These are phyloP conservation scores for Dendrobium chrysotoxum DNA, from an alignment of 106 monocot genomes.

Conservation along the genomic window DNA sequence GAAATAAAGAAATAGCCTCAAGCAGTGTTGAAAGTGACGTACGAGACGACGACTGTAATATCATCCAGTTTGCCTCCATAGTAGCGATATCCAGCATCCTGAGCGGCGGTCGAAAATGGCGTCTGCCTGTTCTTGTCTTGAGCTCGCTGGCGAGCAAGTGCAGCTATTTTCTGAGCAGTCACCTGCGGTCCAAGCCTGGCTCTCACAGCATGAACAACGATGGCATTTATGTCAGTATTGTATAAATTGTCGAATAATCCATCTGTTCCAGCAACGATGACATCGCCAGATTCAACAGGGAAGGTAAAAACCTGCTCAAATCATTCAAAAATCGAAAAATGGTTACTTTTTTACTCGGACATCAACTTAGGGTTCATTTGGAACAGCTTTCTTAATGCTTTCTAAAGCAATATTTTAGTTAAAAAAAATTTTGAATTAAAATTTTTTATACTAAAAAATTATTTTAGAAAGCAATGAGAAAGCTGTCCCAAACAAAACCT, in stretches of 20 bases:
- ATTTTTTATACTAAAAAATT: no score
- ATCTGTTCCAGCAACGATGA: constrained; percentile 12
- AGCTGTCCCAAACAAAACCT: no score
- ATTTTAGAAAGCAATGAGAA: no score
- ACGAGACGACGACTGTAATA: constrained; percentile 7
- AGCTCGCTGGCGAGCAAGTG: constrained; percentile 15
- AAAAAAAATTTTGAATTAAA: no score
- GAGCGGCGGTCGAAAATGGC: constrained; percentile 7
- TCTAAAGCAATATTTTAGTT: no score
- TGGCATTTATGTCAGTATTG: not conserved
- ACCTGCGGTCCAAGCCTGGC: constrained; percentile 5
- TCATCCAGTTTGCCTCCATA: constrained; percentile 13
- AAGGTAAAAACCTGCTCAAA: constrained; percentile 10
- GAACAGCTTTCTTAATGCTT: no score
- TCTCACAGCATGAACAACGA: constrained; percentile 4
- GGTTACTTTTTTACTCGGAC: no score
- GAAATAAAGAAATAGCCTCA: not conserved
- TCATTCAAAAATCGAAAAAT: not conserved
- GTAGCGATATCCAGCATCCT: constrained; percentile 7
- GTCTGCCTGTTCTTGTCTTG: constrained; percentile 17
- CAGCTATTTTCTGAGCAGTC: constrained; percentile 8
- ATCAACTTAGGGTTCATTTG: no score
- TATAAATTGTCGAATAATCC: constrained; percentile 13
- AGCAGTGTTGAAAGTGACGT: not conserved
- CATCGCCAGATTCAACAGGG: constrained; percentile 7